Conservation (phyloP, 2,329 filamentous ascomycete species). For the Fusarium austroafricanum region DNA sequence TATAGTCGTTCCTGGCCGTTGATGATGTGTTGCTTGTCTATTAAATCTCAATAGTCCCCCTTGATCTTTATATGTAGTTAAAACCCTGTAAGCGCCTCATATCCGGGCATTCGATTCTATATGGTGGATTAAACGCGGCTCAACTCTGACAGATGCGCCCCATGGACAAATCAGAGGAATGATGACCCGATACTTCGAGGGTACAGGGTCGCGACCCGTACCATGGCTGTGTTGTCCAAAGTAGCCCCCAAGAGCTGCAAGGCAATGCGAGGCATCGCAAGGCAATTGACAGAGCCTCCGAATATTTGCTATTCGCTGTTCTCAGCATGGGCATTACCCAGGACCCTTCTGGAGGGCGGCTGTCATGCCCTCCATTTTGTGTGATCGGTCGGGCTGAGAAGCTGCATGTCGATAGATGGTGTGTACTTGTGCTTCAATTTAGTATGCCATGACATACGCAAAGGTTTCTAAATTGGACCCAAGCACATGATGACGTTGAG, state of each 20-base stretch:
- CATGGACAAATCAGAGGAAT: constrained; percentile 10
- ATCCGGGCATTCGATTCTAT: not conserved
- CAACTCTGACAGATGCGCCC: not conserved
- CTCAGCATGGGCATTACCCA: not conserved
- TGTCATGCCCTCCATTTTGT: not conserved
- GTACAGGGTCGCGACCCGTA: constrained; percentile 16
- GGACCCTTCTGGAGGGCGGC: not conserved
- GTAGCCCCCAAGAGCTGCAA: constrained; percentile 12
- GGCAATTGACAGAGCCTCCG: not conserved
- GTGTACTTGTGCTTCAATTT: not conserved
- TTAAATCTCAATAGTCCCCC: not conserved
- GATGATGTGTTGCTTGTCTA: not conserved
- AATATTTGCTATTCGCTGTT: not conserved
- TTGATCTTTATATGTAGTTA: constrained; percentile 8
- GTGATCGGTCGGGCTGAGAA: not conserved
- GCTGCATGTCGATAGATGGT: not conserved
- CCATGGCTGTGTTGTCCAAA: not conserved
- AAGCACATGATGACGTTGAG: not conserved
- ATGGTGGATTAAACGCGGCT: not conserved
- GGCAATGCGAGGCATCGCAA: constrained; percentile 2
- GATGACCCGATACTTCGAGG: not conserved
- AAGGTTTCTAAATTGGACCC: not conserved
- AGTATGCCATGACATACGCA: not conserved
- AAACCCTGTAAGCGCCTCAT: constrained; percentile 3
- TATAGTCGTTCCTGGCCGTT: not conserved